Evolutionary conservation across 2,329 filamentous ascomycete species (phyloP), one percentile per base, ranked within the genome.

Genomic region (Pestalotiopsis fici): DNA sequence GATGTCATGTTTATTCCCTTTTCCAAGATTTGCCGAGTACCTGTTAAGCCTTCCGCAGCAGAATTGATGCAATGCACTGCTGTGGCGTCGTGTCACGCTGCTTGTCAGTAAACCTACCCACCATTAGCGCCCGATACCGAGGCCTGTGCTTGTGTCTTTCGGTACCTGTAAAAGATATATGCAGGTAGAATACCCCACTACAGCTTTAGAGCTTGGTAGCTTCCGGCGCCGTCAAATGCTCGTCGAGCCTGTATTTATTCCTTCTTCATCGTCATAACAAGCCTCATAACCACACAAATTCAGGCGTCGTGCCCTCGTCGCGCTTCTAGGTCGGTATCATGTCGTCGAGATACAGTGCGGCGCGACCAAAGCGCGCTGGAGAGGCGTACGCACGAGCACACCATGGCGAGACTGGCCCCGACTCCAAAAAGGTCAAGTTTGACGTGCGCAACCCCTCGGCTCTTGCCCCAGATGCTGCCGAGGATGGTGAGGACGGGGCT

Each of bases 381-480:
- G 94, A 97, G 82, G 89, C 91, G 73, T 97, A 93, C 77, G 90
- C 91, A 57, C 90, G 93, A 67, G 90, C 89, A 21, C 90, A 95
- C 78, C 90, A 93, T 75, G 83, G 87, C 71, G 86, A 90, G 65
- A 74, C 77, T 60, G 80, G 82, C 61, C 78, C 78, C 64, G 83
- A 86, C 61, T 78, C 83, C 64, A 97, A 97, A 78, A 95, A 94
- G 76, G 92, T 94, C 68, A 94, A 93, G 75, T 99, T 99, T 80
- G 96, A 99, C 79, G 85, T 96, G 65, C 93, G 96, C 71, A 98
- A 99, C 77, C 96, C 96, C 3, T 97, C 95, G 18, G 94, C 93
- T 0, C 88, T 99, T 4, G 95, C 94, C 2, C 90, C 95, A 1
- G 94, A 97, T 77, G 92, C 90, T 2, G 92, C 92, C 71, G 89